phyloP scores from a whole-genome alignment of 176 grass and related monocot species.

The Oryza meyeriana region DNA sequence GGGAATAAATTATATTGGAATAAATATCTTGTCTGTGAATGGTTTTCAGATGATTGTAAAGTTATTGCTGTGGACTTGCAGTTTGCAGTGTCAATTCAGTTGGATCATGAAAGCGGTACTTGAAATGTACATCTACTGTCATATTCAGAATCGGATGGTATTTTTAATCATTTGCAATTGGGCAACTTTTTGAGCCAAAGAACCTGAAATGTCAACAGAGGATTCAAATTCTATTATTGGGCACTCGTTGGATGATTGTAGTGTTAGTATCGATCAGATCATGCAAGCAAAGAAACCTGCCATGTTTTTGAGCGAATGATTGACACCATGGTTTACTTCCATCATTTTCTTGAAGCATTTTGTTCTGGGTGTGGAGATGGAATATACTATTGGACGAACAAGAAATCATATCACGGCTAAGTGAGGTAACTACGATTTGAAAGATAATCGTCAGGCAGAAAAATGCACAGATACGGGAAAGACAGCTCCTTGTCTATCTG shows the following conservation, averaged over 20 bases:
- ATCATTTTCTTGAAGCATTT: background rate
- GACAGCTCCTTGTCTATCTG: background rate
- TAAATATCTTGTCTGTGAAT: background rate
- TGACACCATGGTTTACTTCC: constrained; percentile 4
- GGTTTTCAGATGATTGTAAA: background rate
- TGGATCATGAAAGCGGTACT: background rate
- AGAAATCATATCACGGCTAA: background rate
- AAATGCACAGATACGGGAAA: background rate
- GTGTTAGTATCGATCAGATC: background rate
- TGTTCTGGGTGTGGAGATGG: background rate
- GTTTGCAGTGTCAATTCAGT: background rate
- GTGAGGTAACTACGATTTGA: background rate
- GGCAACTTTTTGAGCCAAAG: background rate
- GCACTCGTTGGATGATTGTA: background rate
- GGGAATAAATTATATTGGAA: background rate
- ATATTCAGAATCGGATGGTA: background rate
- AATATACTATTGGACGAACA: background rate
- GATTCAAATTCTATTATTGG: no score
- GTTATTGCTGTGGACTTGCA: background rate
- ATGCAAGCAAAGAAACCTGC: background rate
- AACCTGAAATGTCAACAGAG: background rate
- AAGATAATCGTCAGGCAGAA: background rate
- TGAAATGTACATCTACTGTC: background rate
- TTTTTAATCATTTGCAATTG: background rate
- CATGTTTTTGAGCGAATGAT: background rate